Percentiles rank a stretch among this genome's conserved stretches.
These are phyloP conservation scores for Monosporascus sp. DNA, from an alignment of 2,329 filamentous ascomycete species.

Conservation along the genomic window DNA sequence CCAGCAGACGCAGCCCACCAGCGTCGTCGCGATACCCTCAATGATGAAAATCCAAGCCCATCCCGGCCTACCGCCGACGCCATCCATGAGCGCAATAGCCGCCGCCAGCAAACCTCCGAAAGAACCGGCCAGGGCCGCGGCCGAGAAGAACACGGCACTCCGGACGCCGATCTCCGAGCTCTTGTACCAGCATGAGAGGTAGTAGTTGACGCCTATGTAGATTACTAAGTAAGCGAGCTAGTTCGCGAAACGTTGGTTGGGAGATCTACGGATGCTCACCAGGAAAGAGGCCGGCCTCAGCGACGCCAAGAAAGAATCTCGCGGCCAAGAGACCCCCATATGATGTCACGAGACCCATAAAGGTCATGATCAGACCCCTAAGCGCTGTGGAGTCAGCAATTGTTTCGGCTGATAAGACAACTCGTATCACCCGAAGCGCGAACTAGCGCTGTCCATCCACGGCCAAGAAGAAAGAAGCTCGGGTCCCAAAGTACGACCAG, in stretches of 20 bases:
- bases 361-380: background rate
- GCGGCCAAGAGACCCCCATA: conserved; percentile 11
- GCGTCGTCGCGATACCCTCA: conserved; percentile 39
- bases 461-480: too few species aligned
- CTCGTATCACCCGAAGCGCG: too few species aligned
- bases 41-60: conserved; percentile 44
- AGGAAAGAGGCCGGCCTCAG: conserved; percentile 16
- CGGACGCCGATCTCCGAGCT: conserved; percentile 14
- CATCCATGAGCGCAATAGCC: conserved; percentile 45
- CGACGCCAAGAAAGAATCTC: conserved; percentile 15
- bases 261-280: conserved; percentile 6
- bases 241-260: too few species aligned
- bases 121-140: conserved; percentile 36
- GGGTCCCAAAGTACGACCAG: too few species aligned
- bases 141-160: conserved; percentile 14
- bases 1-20: conserved; percentile 35
- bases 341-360: conserved; percentile 11
- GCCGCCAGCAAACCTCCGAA: conserved; percentile 47
- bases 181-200: conserved; percentile 8
- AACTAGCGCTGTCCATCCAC: too few species aligned
- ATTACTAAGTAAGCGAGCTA: too few species aligned
- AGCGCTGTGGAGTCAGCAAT: background rate
- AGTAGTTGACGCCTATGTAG: background rate
- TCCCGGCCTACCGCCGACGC: conserved; percentile 36
- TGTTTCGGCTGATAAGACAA: background rate